These are phyloP conservation scores for Pelargonium citronellum DNA, from an alignment of 441 rosid genomes.

Conservation along the genomic window DNA sequence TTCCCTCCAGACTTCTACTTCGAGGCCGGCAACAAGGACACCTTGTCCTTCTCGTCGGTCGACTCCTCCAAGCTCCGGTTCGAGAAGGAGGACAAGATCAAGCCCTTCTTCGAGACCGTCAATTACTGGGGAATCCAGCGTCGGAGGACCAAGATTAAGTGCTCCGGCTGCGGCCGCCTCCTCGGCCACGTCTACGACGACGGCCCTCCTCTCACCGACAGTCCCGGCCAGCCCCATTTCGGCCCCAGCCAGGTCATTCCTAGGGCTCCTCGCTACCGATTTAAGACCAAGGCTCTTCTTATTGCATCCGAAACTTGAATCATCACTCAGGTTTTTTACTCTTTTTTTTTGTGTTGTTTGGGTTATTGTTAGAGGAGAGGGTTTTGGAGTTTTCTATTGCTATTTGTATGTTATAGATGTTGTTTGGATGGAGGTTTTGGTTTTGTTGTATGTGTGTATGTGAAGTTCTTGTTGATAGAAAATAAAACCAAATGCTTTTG, in stretches of 20 bases:
- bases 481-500: too few species aligned
- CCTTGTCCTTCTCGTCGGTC: conserved; percentile 61
- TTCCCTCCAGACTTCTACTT: conserved; percentile 75
- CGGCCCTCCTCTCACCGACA: conserved; percentile 67
- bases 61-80: conserved; percentile 64
- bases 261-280: conserved; percentile 67
- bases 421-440: too few species aligned
- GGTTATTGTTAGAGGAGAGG: background rate
- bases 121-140: conserved; percentile 88
- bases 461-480: too few species aligned
- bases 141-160: conserved; percentile 62
- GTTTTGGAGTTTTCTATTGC: background rate
- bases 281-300: conserved; percentile 64
- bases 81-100: conserved; percentile 76
- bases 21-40: conserved; percentile 88
- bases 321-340: background rate
- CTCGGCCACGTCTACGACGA: conserved; percentile 80
- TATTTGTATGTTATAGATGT: background rate
- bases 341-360: background rate
- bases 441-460: too few species aligned
- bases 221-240: conserved; percentile 65
- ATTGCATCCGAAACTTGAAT: conserved; percentile 54
- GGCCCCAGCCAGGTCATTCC: conserved; percentile 91
- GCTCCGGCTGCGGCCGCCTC: conserved; percentile 51
- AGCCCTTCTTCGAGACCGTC: conserved; percentile 75